These are phyloP conservation scores for Climacium dendroides DNA, from an alignment of 225 moss, liverwort and hornwort species.

Conservation along the genomic window DNA sequence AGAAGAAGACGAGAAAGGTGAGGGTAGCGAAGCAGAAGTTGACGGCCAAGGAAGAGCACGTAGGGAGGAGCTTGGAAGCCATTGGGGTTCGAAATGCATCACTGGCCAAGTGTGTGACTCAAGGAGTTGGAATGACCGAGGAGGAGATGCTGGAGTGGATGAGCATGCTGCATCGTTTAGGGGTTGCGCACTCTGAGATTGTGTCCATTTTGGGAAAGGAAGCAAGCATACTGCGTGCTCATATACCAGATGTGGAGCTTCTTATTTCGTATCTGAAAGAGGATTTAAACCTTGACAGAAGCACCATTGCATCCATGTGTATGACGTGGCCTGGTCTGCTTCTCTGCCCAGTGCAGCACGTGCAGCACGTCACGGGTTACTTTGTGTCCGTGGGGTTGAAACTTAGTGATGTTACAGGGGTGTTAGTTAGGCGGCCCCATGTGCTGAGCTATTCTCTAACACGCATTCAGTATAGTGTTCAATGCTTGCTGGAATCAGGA, in stretches of 20 bases:
- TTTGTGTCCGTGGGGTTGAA: conserved; percentile 34
- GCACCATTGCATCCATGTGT: conserved; percentile 35
- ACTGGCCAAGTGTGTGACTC: conserved; percentile 25
- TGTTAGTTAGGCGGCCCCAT: conserved; percentile 39
- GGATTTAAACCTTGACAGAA: conserved; percentile 21
- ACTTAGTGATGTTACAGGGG: conserved; percentile 19
- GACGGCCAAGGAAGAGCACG: conserved; percentile 10
- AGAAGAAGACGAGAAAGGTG: conserved; percentile 6
- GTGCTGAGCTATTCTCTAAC: conserved; percentile 28
- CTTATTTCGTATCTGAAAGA: conserved; percentile 12
- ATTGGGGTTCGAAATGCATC: conserved; percentile 37
- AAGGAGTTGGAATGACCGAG: conserved; percentile 44
- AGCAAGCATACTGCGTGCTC: conserved; percentile 28
- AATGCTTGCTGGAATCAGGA: conserved; percentile 35
- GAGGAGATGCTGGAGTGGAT: conserved; percentile 46
- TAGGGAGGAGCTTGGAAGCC: conserved; percentile 39
- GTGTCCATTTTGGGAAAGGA: conserved; percentile 38
- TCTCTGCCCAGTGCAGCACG: conserved; percentile 27
- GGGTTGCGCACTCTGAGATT: conserved; percentile 25
- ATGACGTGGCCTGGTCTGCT: conserved; percentile 39
- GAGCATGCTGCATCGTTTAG: conserved; percentile 32
- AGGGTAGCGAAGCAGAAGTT: conserved; percentile 2
- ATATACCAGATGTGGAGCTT: conserved; percentile 36
- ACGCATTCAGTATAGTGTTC: conserved; percentile 29
- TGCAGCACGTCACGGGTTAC: conserved; percentile 31